phyloP scores from a whole-genome alignment of 2,329 filamentous ascomycete genomes.

The Aspergillus piperis region DNA sequence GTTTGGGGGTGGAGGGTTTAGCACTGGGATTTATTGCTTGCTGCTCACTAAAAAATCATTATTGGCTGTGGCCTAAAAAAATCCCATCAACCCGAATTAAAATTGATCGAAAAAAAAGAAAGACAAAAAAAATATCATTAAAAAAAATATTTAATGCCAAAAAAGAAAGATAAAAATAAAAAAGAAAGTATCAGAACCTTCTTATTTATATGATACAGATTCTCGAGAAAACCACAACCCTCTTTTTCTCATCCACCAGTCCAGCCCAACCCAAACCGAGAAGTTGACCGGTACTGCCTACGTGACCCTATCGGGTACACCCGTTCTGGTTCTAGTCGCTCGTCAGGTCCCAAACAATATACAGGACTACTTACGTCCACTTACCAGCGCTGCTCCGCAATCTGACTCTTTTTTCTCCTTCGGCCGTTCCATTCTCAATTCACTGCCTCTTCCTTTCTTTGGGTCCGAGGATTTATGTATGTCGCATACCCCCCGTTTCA shows the following conservation, averaged over 20 bases:
- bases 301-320: constrained; percentile 20
- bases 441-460: constrained; percentile 9
- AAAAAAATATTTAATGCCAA: constrained; percentile 4
- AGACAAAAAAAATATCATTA: background rate
- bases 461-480: constrained; percentile 19
- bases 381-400: constrained; percentile 21
- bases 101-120: constrained; percentile 6
- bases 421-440: constrained; percentile 9
- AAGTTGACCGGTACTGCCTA: background rate
- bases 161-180: background rate
- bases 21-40: background rate
- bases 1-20: background rate
- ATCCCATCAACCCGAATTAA: constrained; percentile 3
- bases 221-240: background rate
- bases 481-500: constrained; percentile 22
- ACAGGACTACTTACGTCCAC: constrained; percentile 18
- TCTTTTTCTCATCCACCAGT: constrained; percentile 2
- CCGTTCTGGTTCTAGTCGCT: constrained; percentile 23
- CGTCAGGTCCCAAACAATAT: constrained; percentile 16
- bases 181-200: constrained; percentile 2
- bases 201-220: constrained; percentile 16
- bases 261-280: background rate
- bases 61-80: constrained; percentile 1
- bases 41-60: background rate
- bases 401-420: constrained; percentile 16